Evolutionary conservation across 1,284 basidiomycete genomes (phyloP), one percentile per base, ranked within the genome.

Genomic region (Leccinum fallax): DNA sequence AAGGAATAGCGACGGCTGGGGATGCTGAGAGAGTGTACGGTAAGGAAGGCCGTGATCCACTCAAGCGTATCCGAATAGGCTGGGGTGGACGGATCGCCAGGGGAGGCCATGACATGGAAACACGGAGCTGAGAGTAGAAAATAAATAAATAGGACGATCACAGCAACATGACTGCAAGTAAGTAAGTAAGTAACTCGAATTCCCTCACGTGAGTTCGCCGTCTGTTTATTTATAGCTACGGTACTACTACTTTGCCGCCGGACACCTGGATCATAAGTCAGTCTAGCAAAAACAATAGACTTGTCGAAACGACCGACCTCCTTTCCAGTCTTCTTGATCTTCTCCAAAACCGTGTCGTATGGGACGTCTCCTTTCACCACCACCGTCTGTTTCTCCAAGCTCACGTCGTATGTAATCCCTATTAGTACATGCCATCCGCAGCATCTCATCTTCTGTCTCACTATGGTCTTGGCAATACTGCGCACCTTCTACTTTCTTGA

Each of bases 311-410:
- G 7, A 64, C 62, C 59, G 61, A 87, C 87, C 83, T 88, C 85
- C 78, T 95, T 95, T 66, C 93, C 93, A 3, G 93, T 95, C 85
- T 94, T 95, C 81, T 87, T 85, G 74, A 95, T 93, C 80, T 83
- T 92, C 55, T 79, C 86, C 43, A 88, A 75, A 52, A 94, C 80
- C 4, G 82, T 81, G 0, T 93, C 90, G 72, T 90, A 93, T 10
- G 81, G 70, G 10, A 85, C 81, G 4, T 79, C 78, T 15, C 86
- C 87, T 26, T 76, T 86, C 54, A 95, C 92, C 52, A 85, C 65
- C 55, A 94, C 93, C 69, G 84, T 82, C 75, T 95, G 91, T 49
- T 79, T 85, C 55, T 86, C 86, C 32, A 94, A 82, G 70, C 74
- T 80, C 65, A 94, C 88, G 5, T 80, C 76, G 76, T 80, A 93